Base-by-base conservation (phyloP, 495 filamentous ascomycete species). In the Aspergillus asperescens region DNA sequence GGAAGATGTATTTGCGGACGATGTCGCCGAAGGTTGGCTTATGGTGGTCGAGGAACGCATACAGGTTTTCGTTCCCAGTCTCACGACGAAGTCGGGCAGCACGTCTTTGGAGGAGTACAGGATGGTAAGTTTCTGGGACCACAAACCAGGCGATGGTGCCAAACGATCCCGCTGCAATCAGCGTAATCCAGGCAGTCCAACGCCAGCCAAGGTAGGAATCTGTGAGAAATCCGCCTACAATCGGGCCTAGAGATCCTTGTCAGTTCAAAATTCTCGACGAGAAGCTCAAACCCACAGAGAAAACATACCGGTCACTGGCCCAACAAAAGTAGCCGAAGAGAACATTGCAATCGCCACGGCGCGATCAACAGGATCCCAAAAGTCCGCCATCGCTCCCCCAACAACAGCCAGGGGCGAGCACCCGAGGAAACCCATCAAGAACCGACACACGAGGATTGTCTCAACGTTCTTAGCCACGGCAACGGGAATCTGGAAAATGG, bases 181-280 rank as follows among this genome's bases (percentile, higher is more conserved):
- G 55, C 4, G 78, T 82, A 32, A 86, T 74, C 76, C 78, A 89
- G 10, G 72, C 77, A 0, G 80, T 81, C 81, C 84, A 87, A 29
- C 80, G 69, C 83, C 84, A 86, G 48, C 74, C 76, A 2, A 84
- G 72, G 43, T 78, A 68, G 13, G 67, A 73, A 16, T 77, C 69
- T 4, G 73, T 77, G 43, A 83, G 72, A 61, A 83, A 85, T n/a
- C 75, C 77, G 24, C 80, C 82, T 5, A 63, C 50, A 47, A 63
- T 63, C 13, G 61, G 61, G n/a, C 57, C 56, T 62, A 39, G 25
- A 8, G 32, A 12, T 16, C 2, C 5, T n/a, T 31, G 51, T 59
- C 18, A 59, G 56, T 50, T n/a, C 4, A 34, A 39, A 8, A 38
- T 23, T 0, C 23, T 28, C 9, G 31, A 41, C 8, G 24, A 3